Evolutionary conservation across 805 yeast species (phyloP), one percentile per base, ranked within the genome.

Genomic region (Candida wancherniae): DNA sequence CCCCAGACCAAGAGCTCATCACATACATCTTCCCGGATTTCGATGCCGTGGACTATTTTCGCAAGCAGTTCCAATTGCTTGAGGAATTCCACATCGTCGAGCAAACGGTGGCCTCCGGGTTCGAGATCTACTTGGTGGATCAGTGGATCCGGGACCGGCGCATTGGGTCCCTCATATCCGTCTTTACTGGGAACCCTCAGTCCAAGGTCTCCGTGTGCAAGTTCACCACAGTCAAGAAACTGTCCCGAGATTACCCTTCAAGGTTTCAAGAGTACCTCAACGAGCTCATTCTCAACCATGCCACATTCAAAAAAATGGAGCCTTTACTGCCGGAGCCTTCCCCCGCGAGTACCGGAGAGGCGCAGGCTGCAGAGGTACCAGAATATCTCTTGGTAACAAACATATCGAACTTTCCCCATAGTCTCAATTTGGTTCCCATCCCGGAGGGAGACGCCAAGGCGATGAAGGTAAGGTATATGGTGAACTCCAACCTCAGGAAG

Each of bases 91-190:
- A 57, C 38, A 34, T 67, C 9, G 40, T 68, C 20, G 73, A 72
- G 26, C 69, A 65, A 32, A 56, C 77, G 4, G 59, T 57, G 7
- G 64, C 81, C 15, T 47, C 64, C 1, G 97, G 98, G 2, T 86
- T 82, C 51, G 97, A 92, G 56, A 73, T 84, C 10, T 92, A 92
- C 53, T 67, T 92, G 22, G 95, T 90, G 8, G 97, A 92, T 54
- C 97, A 90, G 55, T 92, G 98, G 98, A 80, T 84, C 3, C 69
- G 81, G 19, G 79, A 78, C 36, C 65, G 97, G 26, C 66, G 72
- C 24, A 61, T 76, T 9, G 77, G 84, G 15, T 69, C 81, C 1
- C 68, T 83, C 4, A 79, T 90, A 11, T 76, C 92, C 1, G 75
- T 90, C 1, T 92, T 73, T 55, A 90, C 97, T 0, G 98, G 98